A percentile compares a stretch with the other conserved stretches of the same genome.
These are phyloP conservation scores for Rosa chinensis DNA, from an alignment of 306 rosid genomes.

Conservation along the genomic window DNA sequence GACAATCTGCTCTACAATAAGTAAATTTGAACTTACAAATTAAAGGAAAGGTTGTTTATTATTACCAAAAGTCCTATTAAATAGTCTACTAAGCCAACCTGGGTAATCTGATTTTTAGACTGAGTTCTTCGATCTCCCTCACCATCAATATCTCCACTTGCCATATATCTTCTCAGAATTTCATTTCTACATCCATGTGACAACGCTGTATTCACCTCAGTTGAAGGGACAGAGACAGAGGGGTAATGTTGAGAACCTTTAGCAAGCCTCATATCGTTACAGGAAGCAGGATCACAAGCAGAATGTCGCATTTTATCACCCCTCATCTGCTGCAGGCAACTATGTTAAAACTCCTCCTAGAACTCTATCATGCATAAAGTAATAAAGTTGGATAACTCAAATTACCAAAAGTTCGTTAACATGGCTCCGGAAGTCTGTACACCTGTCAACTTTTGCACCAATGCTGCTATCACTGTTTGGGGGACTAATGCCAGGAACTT, in stretches of 20 bases:
- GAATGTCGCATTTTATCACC: not conserved
- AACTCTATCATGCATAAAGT: not conserved
- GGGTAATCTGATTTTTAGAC: constrained; percentile 4
- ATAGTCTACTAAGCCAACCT: constrained; percentile 20
- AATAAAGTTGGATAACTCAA: not conserved
- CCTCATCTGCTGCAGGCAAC: constrained; percentile 12
- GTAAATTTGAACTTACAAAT: not conserved
- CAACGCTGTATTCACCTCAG: constrained; percentile 1
- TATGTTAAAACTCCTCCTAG: not conserved
- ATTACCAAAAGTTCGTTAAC: constrained; percentile 8
- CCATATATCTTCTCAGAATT: not conserved
- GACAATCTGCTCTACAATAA: constrained; percentile 22
- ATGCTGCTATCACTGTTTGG: not conserved
- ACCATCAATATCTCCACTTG: not conserved
- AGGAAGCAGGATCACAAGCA: constrained; percentile 7
- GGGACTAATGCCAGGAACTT: not conserved
- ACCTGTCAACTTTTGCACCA: constrained; percentile 1
- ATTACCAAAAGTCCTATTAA: not conserved
- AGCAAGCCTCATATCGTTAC: constrained; percentile 4
- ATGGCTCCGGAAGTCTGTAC: not conserved
- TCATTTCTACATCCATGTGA: not conserved
- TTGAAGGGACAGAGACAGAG: not conserved
- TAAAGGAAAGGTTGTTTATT: not conserved
- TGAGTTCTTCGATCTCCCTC: constrained; percentile 3
- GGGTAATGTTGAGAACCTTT: constrained; percentile 3